Conservation (phyloP, 257 asterid species). For the Solanum neorickii region DNA sequence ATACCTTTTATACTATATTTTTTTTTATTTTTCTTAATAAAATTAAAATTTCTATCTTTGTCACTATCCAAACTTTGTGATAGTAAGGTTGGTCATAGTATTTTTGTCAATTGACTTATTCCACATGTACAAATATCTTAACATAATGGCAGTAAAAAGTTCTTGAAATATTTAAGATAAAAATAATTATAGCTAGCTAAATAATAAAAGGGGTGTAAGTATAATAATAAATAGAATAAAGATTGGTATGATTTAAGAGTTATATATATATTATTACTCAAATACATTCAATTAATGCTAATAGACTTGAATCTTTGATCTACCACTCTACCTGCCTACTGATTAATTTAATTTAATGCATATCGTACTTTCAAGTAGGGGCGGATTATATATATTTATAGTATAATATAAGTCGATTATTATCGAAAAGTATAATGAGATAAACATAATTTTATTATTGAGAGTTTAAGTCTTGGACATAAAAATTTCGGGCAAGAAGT, state of each 20-base stretch:
- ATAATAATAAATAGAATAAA: background rate
- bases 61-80: background rate
- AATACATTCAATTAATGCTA: background rate
- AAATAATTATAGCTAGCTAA: background rate
- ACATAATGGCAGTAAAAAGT: background rate
- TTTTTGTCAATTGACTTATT: background rate
- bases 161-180: background rate
- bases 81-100: background rate
- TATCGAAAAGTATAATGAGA: background rate
- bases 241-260: background rate
- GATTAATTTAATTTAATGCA: background rate
- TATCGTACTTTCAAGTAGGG: background rate
- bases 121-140: background rate
- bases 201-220: background rate
- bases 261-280: background rate
- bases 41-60: background rate
- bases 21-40: background rate
- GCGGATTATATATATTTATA: background rate
- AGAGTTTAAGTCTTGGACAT: background rate
- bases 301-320: background rate
- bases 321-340: background rate
- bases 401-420: background rate
- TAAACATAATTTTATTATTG: background rate
- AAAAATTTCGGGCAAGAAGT: rapidly evolving
- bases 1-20: background rate